Evolutionary conservation across 2,329 filamentous ascomycete species (phyloP), one percentile per base, ranked within the genome.

Genomic region (Capronia coronata): DNA sequence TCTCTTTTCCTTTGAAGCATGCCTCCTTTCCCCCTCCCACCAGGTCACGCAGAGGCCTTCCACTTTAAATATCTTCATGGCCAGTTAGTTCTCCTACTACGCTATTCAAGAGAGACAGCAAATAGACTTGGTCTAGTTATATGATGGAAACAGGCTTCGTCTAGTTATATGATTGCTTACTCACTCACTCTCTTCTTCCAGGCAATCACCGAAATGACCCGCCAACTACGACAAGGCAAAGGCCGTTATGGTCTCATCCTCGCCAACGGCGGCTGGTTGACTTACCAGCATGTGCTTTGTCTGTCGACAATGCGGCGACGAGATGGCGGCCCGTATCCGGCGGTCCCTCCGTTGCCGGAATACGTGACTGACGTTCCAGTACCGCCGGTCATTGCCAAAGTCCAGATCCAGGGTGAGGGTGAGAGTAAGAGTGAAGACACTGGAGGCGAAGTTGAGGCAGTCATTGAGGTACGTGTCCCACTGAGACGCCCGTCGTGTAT

Each of bases 191-290:
- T 10, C 11, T 13, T n/a, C 4, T 1, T n/a, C 8, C 19, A 69
- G 69, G 76, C 68, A 10, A 71, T 81, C 22, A 76, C 73, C 8
- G 76, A 76, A 60, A 78, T 82, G 71, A 67, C 71, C 0, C 74
- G 79, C 3, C 68, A 73, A 48, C 62, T 84, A 2, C 70, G 80
- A 8, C 60, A 62, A 7, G 68, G 70, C 0, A 70, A 67, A 19
- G 69, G 68, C 1, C 68, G 63, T 2, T 75, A 69, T 11, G 82
- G 79, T 1, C 63, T 86, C 0, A 68, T 85, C 2, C 71, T 85
- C 11, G 82, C 81, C 1, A 85, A 85, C 58, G 82, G 82, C 0
- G 82, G 82, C 0, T 71, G 79, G 23, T 55, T 83, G n/a, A 82
- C 78, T 0, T 82, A 84, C 60, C 79, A 86, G 60, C 75, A 84